These are phyloP conservation scores for Daldinia sp. DNA, from an alignment of 2,329 filamentous ascomycete species.

Conservation along the genomic window DNA sequence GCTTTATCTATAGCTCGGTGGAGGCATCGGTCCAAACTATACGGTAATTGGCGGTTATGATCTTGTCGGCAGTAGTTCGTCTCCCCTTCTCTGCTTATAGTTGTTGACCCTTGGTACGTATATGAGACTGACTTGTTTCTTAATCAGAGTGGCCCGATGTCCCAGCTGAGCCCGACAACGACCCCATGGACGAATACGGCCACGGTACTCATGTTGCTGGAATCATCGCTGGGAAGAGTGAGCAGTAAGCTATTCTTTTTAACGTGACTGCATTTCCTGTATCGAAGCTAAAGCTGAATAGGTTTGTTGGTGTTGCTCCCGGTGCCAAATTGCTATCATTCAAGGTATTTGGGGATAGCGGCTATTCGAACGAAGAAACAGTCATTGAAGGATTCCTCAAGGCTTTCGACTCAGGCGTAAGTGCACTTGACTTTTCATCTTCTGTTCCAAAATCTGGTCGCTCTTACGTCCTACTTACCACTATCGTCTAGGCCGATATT, in stretches of 20 bases:
- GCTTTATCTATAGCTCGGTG: conserved; percentile 36
- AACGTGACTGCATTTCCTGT: neutral
- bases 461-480: neutral
- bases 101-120: conserved; percentile 25
- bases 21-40: conserved; percentile 43
- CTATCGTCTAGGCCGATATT: conserved; percentile 42
- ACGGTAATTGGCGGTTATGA: conserved; percentile 46
- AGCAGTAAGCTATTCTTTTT: neutral
- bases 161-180: neutral
- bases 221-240: neutral
- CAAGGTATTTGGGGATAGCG: conserved; percentile 42
- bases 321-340: conserved; percentile 43
- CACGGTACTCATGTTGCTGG: conserved; percentile 42
- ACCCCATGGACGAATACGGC: conserved; percentile 1
- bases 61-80: conserved; percentile 42
- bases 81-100: conserved; percentile 9
- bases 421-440: neutral
- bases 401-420: conserved; percentile 43
- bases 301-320: conserved; percentile 46
- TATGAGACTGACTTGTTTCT: neutral
- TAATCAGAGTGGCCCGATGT: neutral
- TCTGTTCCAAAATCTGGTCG: neutral
- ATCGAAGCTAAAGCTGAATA: conserved; percentile 24
- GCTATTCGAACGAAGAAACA: conserved; percentile 44
- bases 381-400: conserved; percentile 44